A percentile compares a stretch with the other conserved stretches of the same genome.
Evolutionary conservation across 495 filamentous ascomycete genomes (phyloP).

Genomic region (Astrothelium subdiscretum): DNA sequence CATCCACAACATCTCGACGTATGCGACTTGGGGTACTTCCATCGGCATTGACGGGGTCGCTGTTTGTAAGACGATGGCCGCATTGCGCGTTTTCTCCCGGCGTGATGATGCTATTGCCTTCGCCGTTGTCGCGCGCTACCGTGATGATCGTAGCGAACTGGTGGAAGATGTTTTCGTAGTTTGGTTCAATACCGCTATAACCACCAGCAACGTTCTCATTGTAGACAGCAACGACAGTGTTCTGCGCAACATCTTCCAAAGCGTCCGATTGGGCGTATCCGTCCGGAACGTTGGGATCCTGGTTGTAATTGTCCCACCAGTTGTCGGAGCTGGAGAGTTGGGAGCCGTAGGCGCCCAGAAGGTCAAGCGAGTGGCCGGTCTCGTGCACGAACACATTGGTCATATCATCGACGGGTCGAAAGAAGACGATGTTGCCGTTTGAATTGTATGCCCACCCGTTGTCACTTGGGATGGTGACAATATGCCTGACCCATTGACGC

Average conservation of each 20-base stretch:
- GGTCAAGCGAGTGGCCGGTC: constrained; percentile 54
- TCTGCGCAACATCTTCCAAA: constrained; percentile 27
- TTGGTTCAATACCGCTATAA: constrained; percentile 14
- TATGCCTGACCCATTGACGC: constrained; percentile 18
- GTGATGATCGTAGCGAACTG: constrained; percentile 14
- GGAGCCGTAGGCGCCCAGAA: constrained; percentile 29
- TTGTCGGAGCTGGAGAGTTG: constrained; percentile 12
- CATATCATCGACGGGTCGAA: constrained; percentile 12
- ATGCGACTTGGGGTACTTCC: not conserved
- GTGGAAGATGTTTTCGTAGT: constrained; percentile 17
- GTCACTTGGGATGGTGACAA: constrained; percentile 10
- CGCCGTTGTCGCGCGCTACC: not conserved
- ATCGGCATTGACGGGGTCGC: not conserved
- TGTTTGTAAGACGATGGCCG: not conserved
- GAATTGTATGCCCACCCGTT: constrained; percentile 8
- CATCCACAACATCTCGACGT: not conserved
- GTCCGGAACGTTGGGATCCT: constrained; percentile 20
- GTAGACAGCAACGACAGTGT: constrained; percentile 21
- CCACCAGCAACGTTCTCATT: constrained; percentile 24
- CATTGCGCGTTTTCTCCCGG: not conserved
- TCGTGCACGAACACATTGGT: constrained; percentile 39
- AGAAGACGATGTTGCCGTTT: constrained; percentile 17
- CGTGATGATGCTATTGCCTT: not conserved
- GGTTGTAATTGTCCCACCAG: constrained; percentile 22
- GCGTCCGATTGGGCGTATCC: constrained; percentile 18